Conservation (phyloP, 163 green algal species). For the Scenedesmus sp. region DNA sequence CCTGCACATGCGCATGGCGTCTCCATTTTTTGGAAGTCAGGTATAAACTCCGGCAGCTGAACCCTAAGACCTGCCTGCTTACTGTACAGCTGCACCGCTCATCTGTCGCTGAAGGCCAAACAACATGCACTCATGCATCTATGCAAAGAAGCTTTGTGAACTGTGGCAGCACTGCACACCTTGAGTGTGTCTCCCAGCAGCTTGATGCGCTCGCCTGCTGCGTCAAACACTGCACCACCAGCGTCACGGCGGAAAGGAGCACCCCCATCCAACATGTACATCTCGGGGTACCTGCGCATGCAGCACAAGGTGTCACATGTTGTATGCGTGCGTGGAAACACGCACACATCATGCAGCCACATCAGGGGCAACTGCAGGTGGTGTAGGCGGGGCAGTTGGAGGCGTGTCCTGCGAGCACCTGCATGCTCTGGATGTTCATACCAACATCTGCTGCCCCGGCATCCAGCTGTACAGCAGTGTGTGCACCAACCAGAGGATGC, state of each 20-base stretch:
- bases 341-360: neutral
- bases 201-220: constrained; percentile 42
- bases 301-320: neutral
- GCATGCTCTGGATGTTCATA: too few species aligned
- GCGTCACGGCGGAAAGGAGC: constrained; percentile 45
- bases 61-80: neutral
- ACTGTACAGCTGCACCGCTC: neutral
- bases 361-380: neutral
- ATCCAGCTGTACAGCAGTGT: too few species aligned
- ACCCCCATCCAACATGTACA: constrained; percentile 51
- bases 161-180: neutral
- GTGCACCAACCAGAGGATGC: too few species aligned
- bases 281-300: constrained; percentile 44
- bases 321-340: neutral
- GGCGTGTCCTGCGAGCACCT: too few species aligned
- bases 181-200: constrained; percentile 48
- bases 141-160: neutral
- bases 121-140: neutral
- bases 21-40: too few species aligned
- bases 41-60: neutral
- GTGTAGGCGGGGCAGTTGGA: too few species aligned
- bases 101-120: neutral
- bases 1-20: too few species aligned
- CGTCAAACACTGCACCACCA: constrained; percentile 41
- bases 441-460: too few species aligned